A percentile compares a stretch with the other conserved stretches of the same genome.
Evolutionary conservation across 2,329 filamentous ascomycete species (phyloP).

Genomic region (Cladosporium sp.): DNA sequence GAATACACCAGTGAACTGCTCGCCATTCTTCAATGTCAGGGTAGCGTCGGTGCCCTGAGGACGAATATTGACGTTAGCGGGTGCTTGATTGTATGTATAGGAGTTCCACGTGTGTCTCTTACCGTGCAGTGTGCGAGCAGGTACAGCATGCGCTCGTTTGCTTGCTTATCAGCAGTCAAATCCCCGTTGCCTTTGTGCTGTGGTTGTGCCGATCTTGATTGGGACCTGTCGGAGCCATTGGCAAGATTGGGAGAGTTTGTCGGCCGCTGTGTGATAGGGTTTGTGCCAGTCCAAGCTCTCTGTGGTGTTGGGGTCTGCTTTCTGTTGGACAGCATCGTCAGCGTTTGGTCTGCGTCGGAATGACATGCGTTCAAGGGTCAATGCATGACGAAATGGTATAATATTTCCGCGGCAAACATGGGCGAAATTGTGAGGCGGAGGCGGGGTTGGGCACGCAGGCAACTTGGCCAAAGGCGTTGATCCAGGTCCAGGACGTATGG

Average conservation of each 20-base stretch:
- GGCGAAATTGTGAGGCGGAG: not conserved
- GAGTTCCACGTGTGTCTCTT: not conserved
- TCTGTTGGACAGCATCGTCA: constrained; percentile 33
- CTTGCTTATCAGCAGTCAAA: constrained; percentile 52
- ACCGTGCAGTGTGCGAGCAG: constrained; percentile 57
- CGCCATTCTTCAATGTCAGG: constrained; percentile 57
- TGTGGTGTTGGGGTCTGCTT: constrained; percentile 45
- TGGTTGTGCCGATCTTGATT: constrained; percentile 19
- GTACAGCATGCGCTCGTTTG: constrained; percentile 57
- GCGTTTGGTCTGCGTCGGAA: not conserved
- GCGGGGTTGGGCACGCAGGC: not conserved
- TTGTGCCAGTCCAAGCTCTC: constrained; percentile 60
- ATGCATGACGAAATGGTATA: constrained; percentile 4
- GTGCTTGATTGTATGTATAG: not conserved
- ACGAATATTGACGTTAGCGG: constrained; percentile 8
- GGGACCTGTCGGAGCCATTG: constrained; percentile 49
- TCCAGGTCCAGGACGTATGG: not conserved
- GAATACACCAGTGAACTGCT: constrained; percentile 59
- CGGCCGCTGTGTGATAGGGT: constrained; percentile 57
- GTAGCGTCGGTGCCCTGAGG: constrained; percentile 53
- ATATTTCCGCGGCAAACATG: constrained; percentile 8
- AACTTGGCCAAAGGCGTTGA: not conserved
- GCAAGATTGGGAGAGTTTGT: constrained; percentile 40
- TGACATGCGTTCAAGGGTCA: not conserved
- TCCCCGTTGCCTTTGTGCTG: constrained; percentile 39